Evolutionary conservation across 1,284 basidiomycete genomes (phyloP).

Genomic region (Tylopilus orsonianus): DNA sequence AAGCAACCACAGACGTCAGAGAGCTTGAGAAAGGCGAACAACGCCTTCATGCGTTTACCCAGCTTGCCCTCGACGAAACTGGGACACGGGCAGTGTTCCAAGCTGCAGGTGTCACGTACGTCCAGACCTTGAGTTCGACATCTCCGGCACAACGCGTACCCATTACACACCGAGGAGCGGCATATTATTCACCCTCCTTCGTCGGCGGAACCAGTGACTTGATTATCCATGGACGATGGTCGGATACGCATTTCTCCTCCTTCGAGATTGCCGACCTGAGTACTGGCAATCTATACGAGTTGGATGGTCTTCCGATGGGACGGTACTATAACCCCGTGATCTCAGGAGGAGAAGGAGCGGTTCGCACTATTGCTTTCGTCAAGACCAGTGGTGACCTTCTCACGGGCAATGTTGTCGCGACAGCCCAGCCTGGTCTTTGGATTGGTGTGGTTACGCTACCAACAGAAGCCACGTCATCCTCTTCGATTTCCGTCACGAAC

Average conservation of each 20-base stretch:
- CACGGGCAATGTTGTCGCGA: constrained; percentile 64
- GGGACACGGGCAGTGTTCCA: constrained; percentile 63
- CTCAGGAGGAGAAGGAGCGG: constrained; percentile 39
- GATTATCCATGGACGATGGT: constrained; percentile 68
- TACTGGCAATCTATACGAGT: constrained; percentile 44
- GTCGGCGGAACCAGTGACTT: constrained; percentile 49
- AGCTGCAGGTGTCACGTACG: constrained; percentile 62
- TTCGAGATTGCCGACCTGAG: constrained; percentile 62
- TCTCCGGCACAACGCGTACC: constrained; percentile 42
- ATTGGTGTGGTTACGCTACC: constrained; percentile 58
- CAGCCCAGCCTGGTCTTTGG: constrained; percentile 61
- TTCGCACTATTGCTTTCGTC: constrained; percentile 60
- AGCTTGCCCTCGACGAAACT: constrained; percentile 52
- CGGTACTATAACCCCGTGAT: constrained; percentile 62
- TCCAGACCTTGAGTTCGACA: constrained; percentile 42
- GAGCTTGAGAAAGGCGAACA: constrained; percentile 55
- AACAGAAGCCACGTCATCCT: constrained; percentile 16
- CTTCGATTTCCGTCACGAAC: constrained; percentile 39
- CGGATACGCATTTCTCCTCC: constrained; percentile 57
- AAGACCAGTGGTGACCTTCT: constrained; percentile 58
- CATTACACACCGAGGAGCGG: constrained; percentile 41
- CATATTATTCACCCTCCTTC: constrained; percentile 71
- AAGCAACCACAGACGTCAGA: constrained; percentile 47
- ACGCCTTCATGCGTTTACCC: constrained; percentile 58
- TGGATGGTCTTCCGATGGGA: constrained; percentile 59